Evolutionary conservation across 2,329 filamentous ascomycete genomes (phyloP), one percentile per base, ranked within the genome.

Genomic region (Alternaria hordeiaustralica): DNA sequence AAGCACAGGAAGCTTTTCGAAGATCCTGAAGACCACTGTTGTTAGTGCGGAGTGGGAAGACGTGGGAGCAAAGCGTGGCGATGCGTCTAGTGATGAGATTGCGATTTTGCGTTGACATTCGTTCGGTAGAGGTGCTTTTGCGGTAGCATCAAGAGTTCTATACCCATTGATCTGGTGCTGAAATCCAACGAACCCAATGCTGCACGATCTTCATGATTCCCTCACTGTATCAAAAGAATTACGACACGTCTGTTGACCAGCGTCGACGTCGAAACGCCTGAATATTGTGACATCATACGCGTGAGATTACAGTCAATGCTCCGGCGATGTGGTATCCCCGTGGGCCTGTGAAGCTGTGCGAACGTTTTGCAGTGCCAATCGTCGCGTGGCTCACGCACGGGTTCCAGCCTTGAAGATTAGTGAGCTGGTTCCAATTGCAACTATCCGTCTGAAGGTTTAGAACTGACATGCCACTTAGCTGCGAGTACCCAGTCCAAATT

Each of bases 21-120:
- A 77, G 62, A 79, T 79, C 28, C 54, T 79, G 62, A 79, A 78
- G 63, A 79, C 77, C 5, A 79, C 76, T 5, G 75, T 76, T 11
- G 71, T 79, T 4, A 77, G 72, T 65, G 72, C 77, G 6, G 74
- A 75, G 46, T 79, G 76, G 75, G 75, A 78, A 46, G 76, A 78
- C 55, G 68, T 69, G 6, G 63, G 71, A 30, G 57, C 62, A 7
- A 69, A 66, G 46, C 70, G 70, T 44, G 51, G 62, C 26, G 70
- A 71, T 44, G 61, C 41, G 26, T 63, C 58, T 0, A 51, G 59
- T 25, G 73, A 77, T 51, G 71, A 70, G 18, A 78, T 76, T 55
- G 70, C 65, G 26, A 64, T 73, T 9, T 4, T 71, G 45, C 65
- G 61, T 28, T 67, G 33, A 67, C 11, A 6, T 18, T 3, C 10